A percentile compares a stretch with the other conserved stretches of the same genome.
phyloP scores from a whole-genome alignment of 225 moss, liverwort and hornwort species.

The Sphagnum tenellum region DNA sequence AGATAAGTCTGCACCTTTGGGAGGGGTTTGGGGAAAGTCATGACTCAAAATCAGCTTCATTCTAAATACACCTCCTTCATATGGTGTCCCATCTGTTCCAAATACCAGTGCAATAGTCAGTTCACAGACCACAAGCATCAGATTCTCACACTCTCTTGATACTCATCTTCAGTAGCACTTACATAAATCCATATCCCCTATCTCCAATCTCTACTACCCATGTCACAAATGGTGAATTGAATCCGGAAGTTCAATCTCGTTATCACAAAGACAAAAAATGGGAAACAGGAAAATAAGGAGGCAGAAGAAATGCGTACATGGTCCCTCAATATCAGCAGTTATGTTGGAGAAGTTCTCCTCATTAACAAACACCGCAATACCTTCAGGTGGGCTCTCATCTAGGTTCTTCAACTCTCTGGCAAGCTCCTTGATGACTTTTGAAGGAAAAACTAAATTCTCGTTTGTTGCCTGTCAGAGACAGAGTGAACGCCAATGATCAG shows the following conservation, averaged over 20 bases:
- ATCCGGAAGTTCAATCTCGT: too few relatives aligned
- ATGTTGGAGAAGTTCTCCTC: constrained; percentile 98
- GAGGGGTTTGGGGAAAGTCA: constrained; percentile 94
- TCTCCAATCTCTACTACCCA: too few relatives aligned
- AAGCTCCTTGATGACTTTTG: constrained; percentile 95
- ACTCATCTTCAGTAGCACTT: too few relatives aligned
- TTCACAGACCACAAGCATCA: too few relatives aligned
- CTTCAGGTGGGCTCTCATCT: constrained; percentile 97
- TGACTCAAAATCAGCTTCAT: constrained; percentile 94
- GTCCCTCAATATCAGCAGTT: constrained; percentile 93
- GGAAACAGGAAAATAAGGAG: too few relatives aligned
- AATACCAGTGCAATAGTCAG: neutral
- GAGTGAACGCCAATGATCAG: neutral
- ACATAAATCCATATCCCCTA: too few relatives aligned
- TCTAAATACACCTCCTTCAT: constrained; percentile 97
- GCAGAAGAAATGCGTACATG: constrained; percentile 35
- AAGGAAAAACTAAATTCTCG: constrained; percentile 77
- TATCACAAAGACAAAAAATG: too few relatives aligned
- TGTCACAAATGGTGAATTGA: too few relatives aligned
- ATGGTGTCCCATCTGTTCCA: constrained; percentile 84
- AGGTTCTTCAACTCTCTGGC: constrained; percentile 90
- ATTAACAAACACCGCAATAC: constrained; percentile 86
- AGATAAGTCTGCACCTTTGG: constrained; percentile 53
- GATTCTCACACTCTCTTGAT: too few relatives aligned
- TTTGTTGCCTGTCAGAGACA: constrained; percentile 66